Percentiles rank a stretch among this genome's conserved stretches.
Conservation (phyloP, 352 stramenopile species). For the Phytopythium ostracodes region DNA sequence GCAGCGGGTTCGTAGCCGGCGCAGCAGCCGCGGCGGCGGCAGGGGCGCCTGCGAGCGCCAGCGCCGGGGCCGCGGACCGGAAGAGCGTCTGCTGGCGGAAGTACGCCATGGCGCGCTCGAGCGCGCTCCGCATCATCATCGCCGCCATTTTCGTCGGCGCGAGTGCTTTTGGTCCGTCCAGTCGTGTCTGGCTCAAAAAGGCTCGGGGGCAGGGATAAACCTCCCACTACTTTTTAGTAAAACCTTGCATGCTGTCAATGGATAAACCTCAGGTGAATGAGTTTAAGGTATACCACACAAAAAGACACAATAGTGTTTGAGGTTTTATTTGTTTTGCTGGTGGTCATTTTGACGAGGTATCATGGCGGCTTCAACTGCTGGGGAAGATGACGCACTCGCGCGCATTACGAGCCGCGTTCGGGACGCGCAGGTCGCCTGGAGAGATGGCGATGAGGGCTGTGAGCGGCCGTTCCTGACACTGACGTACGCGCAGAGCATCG, state of each 20-base stretch:
- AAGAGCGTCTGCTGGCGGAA: constrained; percentile 49
- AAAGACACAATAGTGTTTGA: neutral
- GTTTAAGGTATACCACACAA: neutral
- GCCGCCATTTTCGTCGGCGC: constrained; percentile 32
- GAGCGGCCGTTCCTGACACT: constrained; percentile 63
- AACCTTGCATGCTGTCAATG: neutral
- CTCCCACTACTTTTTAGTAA: neutral
- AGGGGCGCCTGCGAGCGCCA: constrained; percentile 30
- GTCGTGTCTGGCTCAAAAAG: neutral
- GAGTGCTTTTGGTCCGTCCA: neutral
- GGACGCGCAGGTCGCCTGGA: constrained; percentile 18
- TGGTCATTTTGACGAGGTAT: too few species aligned
- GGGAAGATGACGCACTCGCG: constrained; percentile 14
- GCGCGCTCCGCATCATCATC: constrained; percentile 61
- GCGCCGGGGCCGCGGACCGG: constrained; percentile 26
- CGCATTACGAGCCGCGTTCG: constrained; percentile 24
- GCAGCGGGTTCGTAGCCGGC: constrained; percentile 45
- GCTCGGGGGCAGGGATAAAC: neutral
- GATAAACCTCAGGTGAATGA: too few species aligned
- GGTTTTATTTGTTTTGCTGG: neutral
- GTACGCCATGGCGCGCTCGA: constrained; percentile 61
- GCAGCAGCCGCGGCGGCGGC: constrained; percentile 10
- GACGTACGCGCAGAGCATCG: constrained; percentile 89
- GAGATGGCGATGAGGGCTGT: constrained; percentile 3
- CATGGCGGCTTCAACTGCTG: neutral